Conservation (phyloP, 2,329 filamentous ascomycete genomes). For the Sporothrix humicola region DNA sequence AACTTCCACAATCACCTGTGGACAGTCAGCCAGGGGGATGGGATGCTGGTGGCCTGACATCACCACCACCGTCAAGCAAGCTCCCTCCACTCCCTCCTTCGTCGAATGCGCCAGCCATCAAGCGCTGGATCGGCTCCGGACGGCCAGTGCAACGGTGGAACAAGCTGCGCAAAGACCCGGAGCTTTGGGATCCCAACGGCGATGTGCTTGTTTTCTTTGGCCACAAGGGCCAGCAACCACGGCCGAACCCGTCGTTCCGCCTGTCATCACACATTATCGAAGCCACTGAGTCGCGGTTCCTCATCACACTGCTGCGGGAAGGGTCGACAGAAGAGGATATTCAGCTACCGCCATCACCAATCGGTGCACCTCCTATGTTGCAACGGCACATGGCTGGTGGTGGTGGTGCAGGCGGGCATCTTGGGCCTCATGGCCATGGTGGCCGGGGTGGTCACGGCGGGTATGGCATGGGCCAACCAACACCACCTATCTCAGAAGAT, state of each 20-base stretch:
- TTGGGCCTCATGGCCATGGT: constrained; percentile 36
- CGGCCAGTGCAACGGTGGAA: constrained; percentile 59
- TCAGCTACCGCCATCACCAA: constrained; percentile 52
- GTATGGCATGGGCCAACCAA: constrained; percentile 46
- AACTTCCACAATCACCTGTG: constrained; percentile 22
- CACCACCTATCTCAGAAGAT: constrained; percentile 55
- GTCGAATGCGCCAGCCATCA: constrained; percentile 50
- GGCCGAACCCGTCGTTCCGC: constrained; percentile 60
- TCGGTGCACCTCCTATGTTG: constrained; percentile 50
- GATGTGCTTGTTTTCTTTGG: constrained; percentile 64
- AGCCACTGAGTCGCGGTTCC: constrained; percentile 59
- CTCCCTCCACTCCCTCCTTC: constrained; percentile 51
- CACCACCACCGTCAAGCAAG: constrained; percentile 53
- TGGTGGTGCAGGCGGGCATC: constrained; percentile 37
- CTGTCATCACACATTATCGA: constrained; percentile 65
- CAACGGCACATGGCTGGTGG: constrained; percentile 41
- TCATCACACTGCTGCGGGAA: constrained; percentile 60
- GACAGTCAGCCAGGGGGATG: constrained; percentile 38
- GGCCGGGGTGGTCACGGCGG: constrained; percentile 37
- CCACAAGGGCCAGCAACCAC: constrained; percentile 51
- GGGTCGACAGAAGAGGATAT: constrained; percentile 58
- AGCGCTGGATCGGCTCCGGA: constrained; percentile 60
- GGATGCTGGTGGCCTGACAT: constrained; percentile 38
- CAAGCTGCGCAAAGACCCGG: constrained; percentile 63
- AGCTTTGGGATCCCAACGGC: constrained; percentile 66